Conservation (phyloP, 352 stramenopile species). For the Phytophthora ramorum region DNA sequence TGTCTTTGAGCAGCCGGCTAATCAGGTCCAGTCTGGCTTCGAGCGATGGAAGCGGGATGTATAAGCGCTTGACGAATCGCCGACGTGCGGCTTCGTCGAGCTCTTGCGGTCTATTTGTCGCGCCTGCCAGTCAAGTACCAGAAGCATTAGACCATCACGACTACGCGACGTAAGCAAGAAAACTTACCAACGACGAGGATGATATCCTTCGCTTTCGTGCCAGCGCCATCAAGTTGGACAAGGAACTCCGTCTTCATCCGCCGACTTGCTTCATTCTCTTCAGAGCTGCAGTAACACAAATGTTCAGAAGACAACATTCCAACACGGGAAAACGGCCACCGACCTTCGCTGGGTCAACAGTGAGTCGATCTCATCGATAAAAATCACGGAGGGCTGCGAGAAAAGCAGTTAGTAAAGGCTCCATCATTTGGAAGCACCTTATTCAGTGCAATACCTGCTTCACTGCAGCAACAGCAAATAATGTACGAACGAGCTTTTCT, state of each 20-base stretch:
- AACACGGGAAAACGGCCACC: background rate
- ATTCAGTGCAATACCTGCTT: conserved; percentile 68
- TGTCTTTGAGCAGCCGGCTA: conserved; percentile 92
- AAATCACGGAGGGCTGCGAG: conserved; percentile 96
- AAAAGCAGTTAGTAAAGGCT: background rate
- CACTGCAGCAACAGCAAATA: conserved; percentile 96
- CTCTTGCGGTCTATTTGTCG: conserved; percentile 98
- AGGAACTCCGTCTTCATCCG: conserved; percentile 99
- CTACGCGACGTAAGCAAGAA: background rate
- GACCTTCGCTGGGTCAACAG: conserved; percentile 96
- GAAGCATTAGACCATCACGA: background rate
- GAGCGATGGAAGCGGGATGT: conserved; percentile 96
- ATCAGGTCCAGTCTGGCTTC: conserved; percentile 91
- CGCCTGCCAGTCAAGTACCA: conserved; percentile 56
- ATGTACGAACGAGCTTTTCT: conserved; percentile 97
- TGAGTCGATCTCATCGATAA: conserved; percentile 99
- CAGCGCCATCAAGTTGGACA: conserved; percentile 96
- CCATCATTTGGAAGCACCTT: background rate
- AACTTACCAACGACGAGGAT: conserved; percentile 88
- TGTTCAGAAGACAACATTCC: conserved; percentile 2
- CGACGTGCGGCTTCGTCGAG: conserved; percentile 97
- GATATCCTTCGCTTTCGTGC: conserved; percentile 91
- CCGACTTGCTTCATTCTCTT: conserved; percentile 98
- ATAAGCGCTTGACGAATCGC: conserved; percentile 98
- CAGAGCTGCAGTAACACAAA: conserved; percentile 55